phyloP scores from a whole-genome alignment of 177 flowering plant genomes.

The Vitis hybrid region DNA sequence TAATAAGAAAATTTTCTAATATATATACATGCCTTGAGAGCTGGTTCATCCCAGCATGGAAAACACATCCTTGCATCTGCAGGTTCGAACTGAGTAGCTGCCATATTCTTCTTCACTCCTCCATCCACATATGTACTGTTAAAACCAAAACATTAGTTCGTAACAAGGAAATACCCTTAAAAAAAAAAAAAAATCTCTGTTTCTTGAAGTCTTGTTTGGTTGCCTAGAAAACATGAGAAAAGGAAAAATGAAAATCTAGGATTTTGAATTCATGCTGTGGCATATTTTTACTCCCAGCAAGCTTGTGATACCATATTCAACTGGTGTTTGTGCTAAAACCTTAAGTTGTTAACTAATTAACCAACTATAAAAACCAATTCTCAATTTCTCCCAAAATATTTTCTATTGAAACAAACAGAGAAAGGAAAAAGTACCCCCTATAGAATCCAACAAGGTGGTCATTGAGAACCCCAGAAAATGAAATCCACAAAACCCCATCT shows the following conservation, averaged over 20 bases:
- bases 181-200: no score
- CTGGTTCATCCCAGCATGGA: slow-evolving; percentile 48
- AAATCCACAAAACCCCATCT: slow-evolving; percentile 28
- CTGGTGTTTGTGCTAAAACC: no score
- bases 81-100: slow-evolving; percentile 33
- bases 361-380: no score
- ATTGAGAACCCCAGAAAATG: slow-evolving; percentile 29
- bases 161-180: no score
- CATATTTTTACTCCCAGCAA: no score
- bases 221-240: background rate
- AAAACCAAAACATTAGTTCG: background rate
- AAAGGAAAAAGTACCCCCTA: slow-evolving; percentile 22
- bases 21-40: slow-evolving; percentile 25
- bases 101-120: slow-evolving; percentile 37
- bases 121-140: slow-evolving; percentile 27
- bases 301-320: no score
- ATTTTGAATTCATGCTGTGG: no score
- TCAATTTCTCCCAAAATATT: background rate
- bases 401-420: background rate
- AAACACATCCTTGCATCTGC: slow-evolving; percentile 32
- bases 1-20: background rate
- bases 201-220: no score
- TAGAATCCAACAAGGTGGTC: slow-evolving; percentile 30
- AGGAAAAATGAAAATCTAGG: background rate
- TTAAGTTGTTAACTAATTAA: no score